A percentile compares a stretch with the other conserved stretches of the same genome.
phyloP scores from a whole-genome alignment of 2,329 filamentous ascomycete species.

The Calonectria pseudoturangicola region DNA sequence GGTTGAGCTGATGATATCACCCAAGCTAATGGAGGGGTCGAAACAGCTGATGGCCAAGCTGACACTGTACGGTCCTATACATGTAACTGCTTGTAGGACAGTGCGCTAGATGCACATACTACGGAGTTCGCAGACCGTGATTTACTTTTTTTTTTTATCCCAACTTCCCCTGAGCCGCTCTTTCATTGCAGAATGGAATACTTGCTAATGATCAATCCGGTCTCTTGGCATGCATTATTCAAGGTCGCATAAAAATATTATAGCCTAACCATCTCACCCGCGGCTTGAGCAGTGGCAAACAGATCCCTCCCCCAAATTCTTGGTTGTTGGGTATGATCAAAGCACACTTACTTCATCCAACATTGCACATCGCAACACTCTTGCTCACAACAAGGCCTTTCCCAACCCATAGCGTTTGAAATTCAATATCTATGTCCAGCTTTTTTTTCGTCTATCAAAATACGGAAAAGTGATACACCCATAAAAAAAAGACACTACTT shows the following conservation, averaged over 20 bases:
- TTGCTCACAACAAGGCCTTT: background rate
- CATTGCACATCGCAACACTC: background rate
- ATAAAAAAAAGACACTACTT: conserved; percentile 6
- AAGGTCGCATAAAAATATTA: background rate
- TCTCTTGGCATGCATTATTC: conserved; percentile 14
- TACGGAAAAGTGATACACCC: background rate
- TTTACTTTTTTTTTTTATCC: conserved; percentile 12
- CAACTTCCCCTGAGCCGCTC: background rate
- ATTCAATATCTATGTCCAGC: background rate
- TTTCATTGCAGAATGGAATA: background rate
- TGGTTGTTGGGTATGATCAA: conserved; percentile 11
- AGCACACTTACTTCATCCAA: background rate
- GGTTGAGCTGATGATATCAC: conserved; percentile 56
- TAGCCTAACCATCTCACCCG: too few species aligned
- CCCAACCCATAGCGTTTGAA: conserved; percentile 4
- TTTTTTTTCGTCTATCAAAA: background rate
- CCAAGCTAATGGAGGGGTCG: conserved; percentile 54
- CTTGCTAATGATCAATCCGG: background rate
- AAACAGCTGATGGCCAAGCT: conserved; percentile 38
- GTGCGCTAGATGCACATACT: conserved; percentile 26
- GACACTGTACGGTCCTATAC: conserved; percentile 47
- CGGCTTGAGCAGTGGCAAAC: background rate
- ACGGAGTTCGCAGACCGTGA: conserved; percentile 38
- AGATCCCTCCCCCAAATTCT: background rate
- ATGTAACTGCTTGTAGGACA: conserved; percentile 1